A percentile compares a stretch with the other conserved stretches of the same genome.
phyloP scores from a whole-genome alignment of 441 rosid genomes.

The Theobroma grandiflorum region DNA sequence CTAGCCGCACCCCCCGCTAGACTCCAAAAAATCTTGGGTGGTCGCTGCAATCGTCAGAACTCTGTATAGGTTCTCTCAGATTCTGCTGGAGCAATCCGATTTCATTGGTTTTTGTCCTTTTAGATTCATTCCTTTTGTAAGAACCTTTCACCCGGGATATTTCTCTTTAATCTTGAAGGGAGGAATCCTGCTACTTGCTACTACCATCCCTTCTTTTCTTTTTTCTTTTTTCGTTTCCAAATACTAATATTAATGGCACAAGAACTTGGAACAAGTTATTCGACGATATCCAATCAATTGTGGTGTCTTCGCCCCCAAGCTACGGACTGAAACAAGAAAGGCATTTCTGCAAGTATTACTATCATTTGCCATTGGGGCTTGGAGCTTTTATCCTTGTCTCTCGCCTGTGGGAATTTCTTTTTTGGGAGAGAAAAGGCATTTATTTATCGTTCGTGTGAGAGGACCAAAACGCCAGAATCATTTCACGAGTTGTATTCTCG shows the following conservation, averaged over 20 bases:
- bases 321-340: too few species aligned
- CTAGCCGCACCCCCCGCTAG: background rate
- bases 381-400: background rate
- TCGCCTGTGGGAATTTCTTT: too few species aligned
- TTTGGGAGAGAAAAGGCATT: background rate
- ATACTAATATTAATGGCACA: too few species aligned
- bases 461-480: too few species aligned
- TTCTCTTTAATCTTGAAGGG: background rate
- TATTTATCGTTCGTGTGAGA: too few species aligned
- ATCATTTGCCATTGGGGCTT: background rate
- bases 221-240: too few species aligned
- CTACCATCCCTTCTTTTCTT: background rate
- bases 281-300: too few species aligned
- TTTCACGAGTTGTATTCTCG: too few species aligned
- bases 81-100: background rate
- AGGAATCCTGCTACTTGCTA: background rate
- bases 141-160: background rate
- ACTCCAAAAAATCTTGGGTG: background rate
- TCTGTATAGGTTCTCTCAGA: too few species aligned
- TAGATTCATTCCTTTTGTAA: background rate
- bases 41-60: background rate
- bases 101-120: background rate
- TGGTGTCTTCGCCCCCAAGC: too few species aligned
- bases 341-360: background rate
- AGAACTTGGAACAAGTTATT: too few species aligned